Evolutionary conservation across 495 filamentous ascomycete genomes (phyloP).

Genomic region (Sabuloglossum arenarium): DNA sequence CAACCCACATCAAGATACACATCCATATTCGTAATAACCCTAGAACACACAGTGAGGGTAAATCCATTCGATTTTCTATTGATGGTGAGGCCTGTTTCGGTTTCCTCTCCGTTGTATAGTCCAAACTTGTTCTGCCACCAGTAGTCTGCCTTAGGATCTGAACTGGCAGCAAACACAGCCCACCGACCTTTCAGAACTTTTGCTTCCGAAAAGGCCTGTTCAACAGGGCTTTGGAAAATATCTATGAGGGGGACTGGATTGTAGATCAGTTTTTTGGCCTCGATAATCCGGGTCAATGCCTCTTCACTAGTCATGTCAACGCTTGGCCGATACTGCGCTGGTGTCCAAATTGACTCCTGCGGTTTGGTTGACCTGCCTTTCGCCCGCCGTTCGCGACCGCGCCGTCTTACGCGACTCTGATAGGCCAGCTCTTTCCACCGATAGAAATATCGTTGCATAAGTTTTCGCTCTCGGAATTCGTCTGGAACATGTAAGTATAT

Average conservation of each 20-base stretch:
- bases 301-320: not conserved
- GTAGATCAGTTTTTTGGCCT: not conserved
- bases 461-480: slow-evolving; percentile 1
- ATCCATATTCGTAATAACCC: not conserved
- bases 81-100: not conserved
- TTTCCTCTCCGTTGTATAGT: not conserved
- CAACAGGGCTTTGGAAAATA: not conserved
- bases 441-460: slow-evolving; percentile 5
- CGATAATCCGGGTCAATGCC: not conserved
- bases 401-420: not conserved
- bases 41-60: not conserved
- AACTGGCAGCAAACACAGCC: not conserved
- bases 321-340: not conserved
- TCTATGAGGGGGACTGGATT: not conserved
- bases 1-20: not conserved
- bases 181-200: not conserved
- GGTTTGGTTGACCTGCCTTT: not conserved
- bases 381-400: not conserved
- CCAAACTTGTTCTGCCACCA: slow-evolving; percentile 1
- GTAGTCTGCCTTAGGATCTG: not conserved
- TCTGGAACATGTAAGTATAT: not conserved
- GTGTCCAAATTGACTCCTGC: not conserved
- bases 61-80: not conserved
- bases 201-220: not conserved
- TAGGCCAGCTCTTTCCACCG: slow-evolving; percentile 1